Base-by-base conservation (phyloP, 352 stramenopile genomes). In the Chrysophaeum taylorii region DNA sequence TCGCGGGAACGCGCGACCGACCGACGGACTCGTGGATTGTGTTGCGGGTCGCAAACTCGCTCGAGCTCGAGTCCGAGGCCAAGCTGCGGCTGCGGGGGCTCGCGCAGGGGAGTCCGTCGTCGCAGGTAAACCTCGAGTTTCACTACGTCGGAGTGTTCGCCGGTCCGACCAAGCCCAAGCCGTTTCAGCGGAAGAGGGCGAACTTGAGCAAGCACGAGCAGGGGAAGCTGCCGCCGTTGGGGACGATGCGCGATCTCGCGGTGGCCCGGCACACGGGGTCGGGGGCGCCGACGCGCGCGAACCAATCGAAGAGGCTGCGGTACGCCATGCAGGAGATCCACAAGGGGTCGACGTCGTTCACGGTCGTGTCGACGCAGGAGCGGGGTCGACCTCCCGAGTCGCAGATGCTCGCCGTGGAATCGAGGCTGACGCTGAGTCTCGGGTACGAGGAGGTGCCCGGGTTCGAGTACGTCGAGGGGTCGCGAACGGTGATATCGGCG, bases 151-250 rank as follows among this genome's bases (percentile, higher is more conserved):
- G 77, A 43, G 76, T 81, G 50, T 82, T 79, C 53, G 78, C 78
- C 27, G 76, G 78, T 37, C 52, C 61, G 54, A 79, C 73, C 29
- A 82, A 82, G 71, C 78, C 78, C 33, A 82, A 81, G 43, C 78
- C 78, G 9, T 82, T 82, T 68, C 78, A 82, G 64, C 70, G 78
- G 16, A 81, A 81, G 60, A 68, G 78, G 1, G 70, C 78, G 1
- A 82, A 81, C 60, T 39, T 82, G 37, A 72, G 61, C 25, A 63
- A 57, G 42, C 48, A 75, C 7, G 31, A 67, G 15, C 63, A 79
- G 36, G 75, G 75, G 2, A 70, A 77, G 62, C 76, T 82, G 16
- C 78, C 78, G 7, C 43, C 73, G 35, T 69, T 82, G 5, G 27
- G 33, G 25, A 37, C 68, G 7, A 79, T 79, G 75, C 67, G 75